These are phyloP conservation scores for Coemansia reversa DNA, from an alignment of 192 early-diverging fungal species.

Conservation along the genomic window DNA sequence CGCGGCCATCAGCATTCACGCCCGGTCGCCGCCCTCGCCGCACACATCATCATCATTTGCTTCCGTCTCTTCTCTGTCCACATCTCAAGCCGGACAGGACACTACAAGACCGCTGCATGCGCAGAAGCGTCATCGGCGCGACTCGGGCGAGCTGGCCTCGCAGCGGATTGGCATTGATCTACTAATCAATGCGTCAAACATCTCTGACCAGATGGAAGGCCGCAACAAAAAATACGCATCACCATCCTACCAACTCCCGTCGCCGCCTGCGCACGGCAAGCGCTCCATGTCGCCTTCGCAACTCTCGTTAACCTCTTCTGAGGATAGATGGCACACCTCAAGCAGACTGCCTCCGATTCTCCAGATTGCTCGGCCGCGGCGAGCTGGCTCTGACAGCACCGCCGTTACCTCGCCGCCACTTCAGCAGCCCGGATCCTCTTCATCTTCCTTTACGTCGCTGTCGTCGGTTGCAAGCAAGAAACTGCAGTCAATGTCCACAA, in stretches of 20 bases:
- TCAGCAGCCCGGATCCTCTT: conserved; percentile 3
- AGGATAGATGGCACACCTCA: conserved; percentile 8
- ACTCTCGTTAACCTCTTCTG: not conserved
- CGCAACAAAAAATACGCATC: not conserved
- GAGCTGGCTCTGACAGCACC: conserved; percentile 1
- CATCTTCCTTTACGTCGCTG: conserved; percentile 11
- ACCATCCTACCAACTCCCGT: conserved; percentile 22
- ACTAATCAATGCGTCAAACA: conserved; percentile 45
- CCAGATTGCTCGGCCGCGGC: conserved; percentile 22
- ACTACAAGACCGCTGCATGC: conserved; percentile 2
- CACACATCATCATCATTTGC: conserved; percentile 19
- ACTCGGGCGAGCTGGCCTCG: conserved; percentile 19
- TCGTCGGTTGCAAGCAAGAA: not conserved
- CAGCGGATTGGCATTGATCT: conserved; percentile 47
- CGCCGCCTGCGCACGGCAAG: conserved; percentile 24
- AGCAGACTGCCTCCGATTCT: conserved; percentile 39
- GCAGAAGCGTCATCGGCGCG: conserved; percentile 23
- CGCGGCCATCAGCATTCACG: conserved; percentile 4
- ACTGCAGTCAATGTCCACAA: conserved; percentile 13
- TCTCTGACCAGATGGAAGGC: conserved; percentile 35
- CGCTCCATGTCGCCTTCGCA: conserved; percentile 16
- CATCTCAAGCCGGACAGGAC: not conserved
- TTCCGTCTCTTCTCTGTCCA: conserved; percentile 18
- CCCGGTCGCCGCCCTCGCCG: conserved; percentile 28
- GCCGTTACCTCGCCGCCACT: conserved; percentile 6